Evolutionary conservation across 192 early-diverging fungal species (phyloP).

Genomic region (Backusella parvicylindrica): DNA sequence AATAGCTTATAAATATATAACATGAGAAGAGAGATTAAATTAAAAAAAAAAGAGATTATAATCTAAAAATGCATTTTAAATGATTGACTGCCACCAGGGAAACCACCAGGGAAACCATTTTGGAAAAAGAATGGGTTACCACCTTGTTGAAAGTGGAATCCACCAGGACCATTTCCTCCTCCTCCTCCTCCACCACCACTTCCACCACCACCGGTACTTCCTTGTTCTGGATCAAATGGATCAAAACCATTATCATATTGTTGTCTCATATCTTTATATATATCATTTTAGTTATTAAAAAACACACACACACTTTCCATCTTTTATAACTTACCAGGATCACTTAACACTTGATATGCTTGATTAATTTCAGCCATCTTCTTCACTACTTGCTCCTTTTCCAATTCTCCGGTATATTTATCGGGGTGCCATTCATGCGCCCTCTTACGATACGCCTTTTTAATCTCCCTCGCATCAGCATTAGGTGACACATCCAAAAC

Average conservation of each 20-base stretch:
- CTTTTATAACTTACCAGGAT: conserved; percentile 39
- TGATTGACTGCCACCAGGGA: conserved; percentile 4
- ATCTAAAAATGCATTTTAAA: conserved; percentile 7
- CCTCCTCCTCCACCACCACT: neutral
- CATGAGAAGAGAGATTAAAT: too few species aligned
- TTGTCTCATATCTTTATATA: conserved; percentile 28
- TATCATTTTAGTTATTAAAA: neutral
- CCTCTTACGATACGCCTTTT: conserved; percentile 87
- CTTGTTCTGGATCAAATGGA: conserved; percentile 69
- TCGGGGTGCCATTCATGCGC: conserved; percentile 88
- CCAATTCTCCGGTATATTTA: conserved; percentile 72
- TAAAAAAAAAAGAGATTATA: too few species aligned
- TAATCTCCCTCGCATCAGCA: conserved; percentile 78
- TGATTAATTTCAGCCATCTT: conserved; percentile 94
- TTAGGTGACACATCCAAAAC: conserved; percentile 71
- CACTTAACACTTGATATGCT: conserved; percentile 84
- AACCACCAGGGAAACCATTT: conserved; percentile 7
- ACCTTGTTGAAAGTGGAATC: conserved; percentile 48
- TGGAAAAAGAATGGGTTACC: conserved; percentile 9
- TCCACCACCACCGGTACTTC: neutral
- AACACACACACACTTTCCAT: too few species aligned
- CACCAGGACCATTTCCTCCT: conserved; percentile 28
- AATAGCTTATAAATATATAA: too few species aligned
- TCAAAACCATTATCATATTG: conserved; percentile 77
- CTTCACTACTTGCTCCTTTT: conserved; percentile 70